phyloP scores from a whole-genome alignment of 139 green algal genomes.

The Diplosphaera chodatii region DNA sequence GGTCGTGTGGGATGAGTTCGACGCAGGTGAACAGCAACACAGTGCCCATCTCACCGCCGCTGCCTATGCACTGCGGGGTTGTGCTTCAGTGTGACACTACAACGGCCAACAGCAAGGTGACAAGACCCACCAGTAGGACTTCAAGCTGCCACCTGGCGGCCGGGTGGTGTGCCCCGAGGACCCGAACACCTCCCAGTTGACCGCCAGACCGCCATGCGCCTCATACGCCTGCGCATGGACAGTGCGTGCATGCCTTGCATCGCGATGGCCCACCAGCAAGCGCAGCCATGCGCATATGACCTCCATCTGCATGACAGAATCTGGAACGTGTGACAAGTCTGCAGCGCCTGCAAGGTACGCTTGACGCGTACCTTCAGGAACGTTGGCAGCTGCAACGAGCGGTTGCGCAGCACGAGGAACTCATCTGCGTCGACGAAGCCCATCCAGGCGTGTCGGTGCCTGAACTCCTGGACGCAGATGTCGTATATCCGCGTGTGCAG shows the following conservation, averaged over 20 bases:
- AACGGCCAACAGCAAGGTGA: not conserved
- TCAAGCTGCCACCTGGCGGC: conserved; percentile 13
- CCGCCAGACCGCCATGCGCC: conserved; percentile 5
- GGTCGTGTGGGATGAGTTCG: not conserved
- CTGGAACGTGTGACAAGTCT: not conserved
- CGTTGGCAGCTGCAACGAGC: not conserved
- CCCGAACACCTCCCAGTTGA: conserved; percentile 30
- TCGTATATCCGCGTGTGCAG: conserved; percentile 16
- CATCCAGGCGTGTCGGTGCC: conserved; percentile 14
- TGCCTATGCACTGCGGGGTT: no score
- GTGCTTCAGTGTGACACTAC: not conserved
- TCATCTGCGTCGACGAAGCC: conserved; percentile 28
- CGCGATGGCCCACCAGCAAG: no score
- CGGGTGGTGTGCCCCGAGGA: conserved; percentile 19
- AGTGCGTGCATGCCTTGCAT: not conserved
- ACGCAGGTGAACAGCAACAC: no score
- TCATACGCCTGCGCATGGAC: conserved; percentile 5
- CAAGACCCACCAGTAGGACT: conserved; percentile 11
- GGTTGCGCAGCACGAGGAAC: conserved; percentile 11
- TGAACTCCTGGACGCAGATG: conserved; percentile 8
- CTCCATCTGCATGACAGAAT: no score
- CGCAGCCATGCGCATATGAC: no score
- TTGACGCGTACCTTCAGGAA: not conserved
- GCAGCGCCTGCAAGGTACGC: no score
- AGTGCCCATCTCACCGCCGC: no score